These are phyloP conservation scores for Ustilago lituana DNA, from an alignment of 1,284 basidiomycete genomes.

Conservation along the genomic window DNA sequence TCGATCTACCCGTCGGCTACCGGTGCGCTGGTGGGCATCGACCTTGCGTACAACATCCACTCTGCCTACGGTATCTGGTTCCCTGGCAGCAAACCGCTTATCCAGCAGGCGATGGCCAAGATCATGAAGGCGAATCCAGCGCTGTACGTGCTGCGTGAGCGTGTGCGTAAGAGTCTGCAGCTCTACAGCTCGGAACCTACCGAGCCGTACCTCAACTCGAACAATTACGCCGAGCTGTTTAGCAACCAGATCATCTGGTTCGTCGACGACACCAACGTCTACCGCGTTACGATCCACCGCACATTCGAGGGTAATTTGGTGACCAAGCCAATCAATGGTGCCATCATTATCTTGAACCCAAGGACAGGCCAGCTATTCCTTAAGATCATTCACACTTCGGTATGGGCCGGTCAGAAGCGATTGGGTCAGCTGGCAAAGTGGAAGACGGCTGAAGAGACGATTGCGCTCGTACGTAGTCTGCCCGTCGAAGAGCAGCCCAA, in stretches of 20 bases:
- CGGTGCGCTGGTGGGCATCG: constrained; percentile 97
- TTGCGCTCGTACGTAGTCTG: constrained; percentile 92
- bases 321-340: constrained; percentile 99
- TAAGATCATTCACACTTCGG: constrained; percentile 99
- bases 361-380: constrained; percentile 97
- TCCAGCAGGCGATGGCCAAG: constrained; percentile 99
- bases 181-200: constrained; percentile 99
- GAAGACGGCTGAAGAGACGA: constrained; percentile 99
- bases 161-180: constrained; percentile 97
- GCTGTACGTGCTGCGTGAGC: constrained; percentile 96
- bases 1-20: constrained; percentile 98
- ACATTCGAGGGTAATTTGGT: constrained; percentile 99
- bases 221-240: constrained; percentile 96
- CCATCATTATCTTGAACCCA: constrained; percentile 99
- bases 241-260: constrained; percentile 99
- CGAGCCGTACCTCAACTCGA: constrained; percentile 95
- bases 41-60: constrained; percentile 97
- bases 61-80: constrained; percentile 99
- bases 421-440: constrained; percentile 98
- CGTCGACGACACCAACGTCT: constrained; percentile 99
- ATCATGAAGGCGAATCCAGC: constrained; percentile 99
- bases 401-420: constrained; percentile 99
- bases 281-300: constrained; percentile 99
- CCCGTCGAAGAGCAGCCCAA: constrained; percentile 99
- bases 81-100: constrained; percentile 96